A percentile compares a stretch with the other conserved stretches of the same genome.
Evolutionary conservation across 306 rosid genomes (phyloP).

Genomic region (Castanopsis chinensis): DNA sequence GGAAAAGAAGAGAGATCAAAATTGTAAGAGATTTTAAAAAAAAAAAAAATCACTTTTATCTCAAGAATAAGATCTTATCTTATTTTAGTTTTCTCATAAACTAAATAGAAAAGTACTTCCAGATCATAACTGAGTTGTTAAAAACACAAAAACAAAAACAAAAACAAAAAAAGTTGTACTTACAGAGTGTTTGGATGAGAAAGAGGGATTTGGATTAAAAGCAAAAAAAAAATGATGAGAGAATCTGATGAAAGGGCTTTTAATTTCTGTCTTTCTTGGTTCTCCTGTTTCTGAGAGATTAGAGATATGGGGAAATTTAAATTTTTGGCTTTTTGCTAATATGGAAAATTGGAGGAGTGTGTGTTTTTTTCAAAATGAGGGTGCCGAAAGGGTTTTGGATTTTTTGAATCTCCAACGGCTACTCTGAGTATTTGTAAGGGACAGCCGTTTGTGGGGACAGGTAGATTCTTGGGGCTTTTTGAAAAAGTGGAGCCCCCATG

Average conservation of each 20-base stretch:
- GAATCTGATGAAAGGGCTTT: constrained; percentile 32
- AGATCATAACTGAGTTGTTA: not conserved
- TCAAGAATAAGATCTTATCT: not conserved
- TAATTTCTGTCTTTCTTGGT: not conserved
- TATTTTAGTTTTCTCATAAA: not conserved
- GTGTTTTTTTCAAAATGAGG: constrained; percentile 5
- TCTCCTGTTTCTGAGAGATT: not conserved
- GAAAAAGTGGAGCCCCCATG: constrained; percentile 15
- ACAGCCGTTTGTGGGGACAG: constrained; percentile 33
- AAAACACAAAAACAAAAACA: not conserved
- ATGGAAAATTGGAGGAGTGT: not conserved
- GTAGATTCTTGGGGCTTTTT: not conserved
- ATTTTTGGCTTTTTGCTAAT: not conserved
- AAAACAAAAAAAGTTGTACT: too few relatives aligned
- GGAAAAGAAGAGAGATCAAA: too few relatives aligned
- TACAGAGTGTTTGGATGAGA: constrained; percentile 3
- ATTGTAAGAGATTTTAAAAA: not conserved
- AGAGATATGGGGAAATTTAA: not conserved
- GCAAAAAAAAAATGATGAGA: not conserved
- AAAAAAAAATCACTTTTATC: not conserved
- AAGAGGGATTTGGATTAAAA: not conserved
- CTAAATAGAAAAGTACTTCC: not conserved
- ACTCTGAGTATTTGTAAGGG: constrained; percentile 20
- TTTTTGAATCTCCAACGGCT: constrained; percentile 25
- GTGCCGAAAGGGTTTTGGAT: too few relatives aligned